Evolutionary conservation across 1,139 yeast genomes (phyloP).

Genomic region (Diutina neorugosa): DNA sequence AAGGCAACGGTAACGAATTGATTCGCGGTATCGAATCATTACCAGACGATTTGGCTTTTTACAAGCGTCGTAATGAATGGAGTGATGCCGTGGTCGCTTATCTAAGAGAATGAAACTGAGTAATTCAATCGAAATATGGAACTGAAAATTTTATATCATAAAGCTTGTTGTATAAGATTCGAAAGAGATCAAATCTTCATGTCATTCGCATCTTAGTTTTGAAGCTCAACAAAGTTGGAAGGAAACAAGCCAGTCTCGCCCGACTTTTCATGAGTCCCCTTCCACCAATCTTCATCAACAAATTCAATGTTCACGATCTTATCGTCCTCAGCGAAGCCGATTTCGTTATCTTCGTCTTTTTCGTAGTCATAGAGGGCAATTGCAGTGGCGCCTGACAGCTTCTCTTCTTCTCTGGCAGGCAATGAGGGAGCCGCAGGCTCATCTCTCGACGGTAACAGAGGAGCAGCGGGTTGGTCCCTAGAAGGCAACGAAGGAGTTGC

Average conservation of each 20-base stretch:
- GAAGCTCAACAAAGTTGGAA: constrained; percentile 62
- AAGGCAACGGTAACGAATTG: constrained; percentile 31
- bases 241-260: constrained; percentile 87
- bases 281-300: constrained; percentile 96
- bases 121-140: too few relatives aligned
- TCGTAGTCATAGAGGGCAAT: constrained; percentile 71
- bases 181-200: too few relatives aligned
- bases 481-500: not conserved
- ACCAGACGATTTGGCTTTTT: constrained; percentile 45
- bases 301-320: constrained; percentile 70
- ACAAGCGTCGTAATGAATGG: constrained; percentile 53
- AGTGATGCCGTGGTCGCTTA: constrained; percentile 48
- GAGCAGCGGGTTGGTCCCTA: not conserved
- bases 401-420: constrained; percentile 6
- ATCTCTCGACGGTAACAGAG: not conserved
- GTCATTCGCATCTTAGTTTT: constrained; percentile 6
- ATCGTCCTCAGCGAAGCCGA: constrained; percentile 73
- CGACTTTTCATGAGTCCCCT: constrained; percentile 52
- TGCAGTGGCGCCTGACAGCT: constrained; percentile 24
- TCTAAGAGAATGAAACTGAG: constrained; percentile 11
- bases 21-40: constrained; percentile 46
- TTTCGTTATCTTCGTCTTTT: constrained; percentile 77
- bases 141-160: too few relatives aligned
- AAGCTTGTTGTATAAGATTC: too few relatives aligned
- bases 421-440: constrained; percentile 4